Base-by-base conservation (phyloP, 2,329 filamentous ascomycete species). In the Incumbomyces delicatus region DNA sequence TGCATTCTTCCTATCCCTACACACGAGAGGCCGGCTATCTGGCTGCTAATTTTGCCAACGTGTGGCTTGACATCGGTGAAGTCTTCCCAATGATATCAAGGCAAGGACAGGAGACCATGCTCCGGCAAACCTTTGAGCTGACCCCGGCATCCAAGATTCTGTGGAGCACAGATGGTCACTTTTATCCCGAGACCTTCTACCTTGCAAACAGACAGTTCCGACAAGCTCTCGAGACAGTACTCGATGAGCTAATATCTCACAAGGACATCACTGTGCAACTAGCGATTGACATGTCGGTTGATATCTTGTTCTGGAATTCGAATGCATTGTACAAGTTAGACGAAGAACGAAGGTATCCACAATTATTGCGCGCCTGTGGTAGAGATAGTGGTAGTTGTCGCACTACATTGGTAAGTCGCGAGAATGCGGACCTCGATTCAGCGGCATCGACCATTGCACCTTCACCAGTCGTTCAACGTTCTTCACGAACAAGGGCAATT, bases 1-100 rank as follows among this genome's bases (percentile, higher is more conserved):
- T 94, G 2, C 86, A 94, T 60, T 81, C 86, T 0, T 78, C 85
- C 2, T 94, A 94, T 60, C 87, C 87, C 0, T 92, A 84, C 58
- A 87, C 81, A 0, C 75, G 81, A 32, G 85, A 92, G 63, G 77
- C 83, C 0, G 85, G 83, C 0, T 94, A 90, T 60, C 71, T 94
- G 16, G 85, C 87, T 0, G 78, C 77, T 1, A 79, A 85, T 17
- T 92, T 88, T 60, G 71, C 76, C 18, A 90, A 94, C 58, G 84
- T 85, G 1, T 92, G 87, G 59, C 77, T 87, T 11, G 87, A 94
- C 58, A 78, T 94, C 45, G 86, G 87, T 1, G 83, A 88, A 58
- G 81, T 92, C 0, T 94, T 92, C 50, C 86, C 86, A 0, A 81
- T 81, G 64, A 64, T 92, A 32, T 89, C 82, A 52, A 76, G 82